Percentiles rank a stretch among this genome's conserved stretches.
Evolutionary conservation across 139 green algal genomes (phyloP).

Genomic region (Deuterostichococcus epilithicus): DNA sequence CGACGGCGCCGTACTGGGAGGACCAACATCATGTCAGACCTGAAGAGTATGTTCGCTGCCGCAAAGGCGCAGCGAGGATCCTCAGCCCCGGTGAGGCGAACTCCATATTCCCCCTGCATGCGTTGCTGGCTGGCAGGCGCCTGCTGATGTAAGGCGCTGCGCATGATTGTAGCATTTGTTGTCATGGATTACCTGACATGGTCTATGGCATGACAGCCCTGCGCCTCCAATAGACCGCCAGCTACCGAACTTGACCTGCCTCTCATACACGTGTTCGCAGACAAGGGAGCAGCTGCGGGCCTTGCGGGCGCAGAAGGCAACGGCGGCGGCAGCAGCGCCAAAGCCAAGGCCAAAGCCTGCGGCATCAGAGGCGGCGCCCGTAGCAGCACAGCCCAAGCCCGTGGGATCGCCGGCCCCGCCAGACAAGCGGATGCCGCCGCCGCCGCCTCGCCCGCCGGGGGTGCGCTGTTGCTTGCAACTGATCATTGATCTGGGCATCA

Average conservation of each 20-base stretch:
- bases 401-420: background rate
- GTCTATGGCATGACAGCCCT: too few relatives aligned
- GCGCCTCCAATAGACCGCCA: too few relatives aligned
- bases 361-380: background rate
- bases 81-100: background rate
- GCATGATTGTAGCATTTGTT: too few relatives aligned
- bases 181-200: too few relatives aligned
- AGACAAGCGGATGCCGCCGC: background rate
- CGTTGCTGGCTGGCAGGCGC: too few relatives aligned
- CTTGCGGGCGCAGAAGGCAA: slow-evolving; percentile 14
- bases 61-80: slow-evolving; percentile 14
- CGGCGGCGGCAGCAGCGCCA: slow-evolving; percentile 1
- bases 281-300: slow-evolving; percentile 18
- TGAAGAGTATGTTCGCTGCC: slow-evolving; percentile 12
- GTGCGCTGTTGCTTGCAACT: too few relatives aligned
- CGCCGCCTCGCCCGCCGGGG: too few relatives aligned
- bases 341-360: background rate
- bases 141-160: too few relatives aligned
- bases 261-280: background rate
- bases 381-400: background rate
- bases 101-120: too few relatives aligned
- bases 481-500: too few relatives aligned
- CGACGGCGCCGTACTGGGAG: too few relatives aligned
- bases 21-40: background rate
- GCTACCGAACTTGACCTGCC: too few relatives aligned